Base-by-base conservation (phyloP, 1,139 yeast genomes). In the Pichia inconspicua region DNA sequence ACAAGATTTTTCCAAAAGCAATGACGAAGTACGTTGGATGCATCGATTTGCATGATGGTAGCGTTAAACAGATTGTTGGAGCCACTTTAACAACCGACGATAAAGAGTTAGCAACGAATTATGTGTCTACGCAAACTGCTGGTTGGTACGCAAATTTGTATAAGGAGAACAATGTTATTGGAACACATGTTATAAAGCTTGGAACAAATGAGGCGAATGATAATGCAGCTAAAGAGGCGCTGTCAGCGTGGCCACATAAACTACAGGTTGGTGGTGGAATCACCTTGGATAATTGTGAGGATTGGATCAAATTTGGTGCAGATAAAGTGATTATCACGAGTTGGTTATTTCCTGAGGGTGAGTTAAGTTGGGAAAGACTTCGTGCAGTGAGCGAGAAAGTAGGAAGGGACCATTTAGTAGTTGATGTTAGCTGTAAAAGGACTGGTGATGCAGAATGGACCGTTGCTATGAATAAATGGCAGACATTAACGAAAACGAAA, bases 391-490 rank as follows among this genome's bases (percentile, higher is more conserved):
- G 75, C 14, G 46, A 58, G 0, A 55, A 70, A 22, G 80, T 87
- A 11, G 94, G 96, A 0, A 78, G 73, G 50, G 75, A 79, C 2
- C 69, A 76, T 44, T 67, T 92, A n/a, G 87, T 89, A n/a, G 84
- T 89, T 45, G 97, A 92, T 65, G 73, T 90, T 58, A 88, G 97
- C 62, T 90, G 97, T 63, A 74, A 96, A 48, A 34, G 48, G 1
- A 56, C 58, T 3, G 71, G 67, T 4, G 64, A 58, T 4, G 55
- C 59, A 4, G 66, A 69, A 43, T 92, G 98, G 98, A 77, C 82
- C 25, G 97, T 94, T 8, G 97, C 97, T 5, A 92, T 89, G 80
- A 89, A 94, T 66, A 85, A 90, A 65, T 92, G 98, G 98, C 97
- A 90, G 66, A 86, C 94, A 0, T 68, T 90, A 40, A 92, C 98